Percentiles rank a stretch among this genome's conserved stretches.
These are phyloP conservation scores for Ambrosiella beaveri DNA, from an alignment of 2,329 filamentous ascomycete species.

Conservation along the genomic window DNA sequence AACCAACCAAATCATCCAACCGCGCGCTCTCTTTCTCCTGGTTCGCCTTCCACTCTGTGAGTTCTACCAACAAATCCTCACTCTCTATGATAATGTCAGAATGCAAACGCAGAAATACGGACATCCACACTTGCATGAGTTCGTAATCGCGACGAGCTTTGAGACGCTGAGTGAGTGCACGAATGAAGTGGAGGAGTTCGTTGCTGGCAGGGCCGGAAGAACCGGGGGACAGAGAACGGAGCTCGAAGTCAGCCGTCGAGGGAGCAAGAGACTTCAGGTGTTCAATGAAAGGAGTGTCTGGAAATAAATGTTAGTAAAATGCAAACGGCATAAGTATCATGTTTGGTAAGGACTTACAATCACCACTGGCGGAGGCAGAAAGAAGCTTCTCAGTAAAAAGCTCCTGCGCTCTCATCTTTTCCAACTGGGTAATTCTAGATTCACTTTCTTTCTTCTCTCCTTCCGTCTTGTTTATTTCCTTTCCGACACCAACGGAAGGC, in stretches of 20 bases:
- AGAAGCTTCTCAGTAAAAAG: slow-evolving; percentile 41
- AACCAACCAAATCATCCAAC: slow-evolving; percentile 63
- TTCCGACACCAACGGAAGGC: slow-evolving; percentile 36
- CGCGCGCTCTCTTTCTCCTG: slow-evolving; percentile 56
- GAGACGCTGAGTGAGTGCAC: slow-evolving; percentile 58
- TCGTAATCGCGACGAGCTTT: slow-evolving; percentile 67
- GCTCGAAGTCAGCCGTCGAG: slow-evolving; percentile 74
- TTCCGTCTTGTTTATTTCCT: slow-evolving; percentile 19
- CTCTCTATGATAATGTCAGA: slow-evolving; percentile 36
- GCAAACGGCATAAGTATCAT: slow-evolving; percentile 4
- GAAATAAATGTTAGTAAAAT: slow-evolving; percentile 15
- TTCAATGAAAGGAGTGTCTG: slow-evolving; percentile 50
- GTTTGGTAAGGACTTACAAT: slow-evolving; percentile 35
- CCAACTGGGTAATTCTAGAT: slow-evolving; percentile 53
- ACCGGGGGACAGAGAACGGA: slow-evolving; percentile 53
- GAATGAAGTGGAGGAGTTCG: slow-evolving; percentile 65
- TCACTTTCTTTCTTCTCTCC: slow-evolving; percentile 24
- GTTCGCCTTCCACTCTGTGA: slow-evolving; percentile 53
- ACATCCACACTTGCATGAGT: slow-evolving; percentile 93
- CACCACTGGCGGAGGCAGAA: slow-evolving; percentile 32
- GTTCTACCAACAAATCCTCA: slow-evolving; percentile 35
- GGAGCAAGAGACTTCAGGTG: slow-evolving; percentile 70
- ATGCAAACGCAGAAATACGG: slow-evolving; percentile 74
- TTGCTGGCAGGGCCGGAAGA: slow-evolving; percentile 31
- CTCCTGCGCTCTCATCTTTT: slow-evolving; percentile 39